Evolutionary conservation across 2,329 filamentous ascomycete genomes (phyloP), one percentile per base, ranked within the genome.

Genomic region (Ceratocystis huliohia): DNA sequence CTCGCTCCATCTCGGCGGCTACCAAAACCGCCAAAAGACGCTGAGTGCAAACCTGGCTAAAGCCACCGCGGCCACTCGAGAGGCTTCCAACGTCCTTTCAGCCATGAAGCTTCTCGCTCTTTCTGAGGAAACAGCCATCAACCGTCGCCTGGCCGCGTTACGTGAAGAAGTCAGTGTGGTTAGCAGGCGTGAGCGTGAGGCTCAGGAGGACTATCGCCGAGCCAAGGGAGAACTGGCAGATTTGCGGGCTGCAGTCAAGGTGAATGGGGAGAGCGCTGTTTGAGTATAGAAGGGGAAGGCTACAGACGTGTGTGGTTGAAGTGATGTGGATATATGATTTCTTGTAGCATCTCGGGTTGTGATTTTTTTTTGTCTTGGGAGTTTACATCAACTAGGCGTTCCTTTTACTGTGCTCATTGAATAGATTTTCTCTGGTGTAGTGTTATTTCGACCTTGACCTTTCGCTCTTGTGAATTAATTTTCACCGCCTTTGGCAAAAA

Each of bases 81-180:
- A 89, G 76, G 88, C 89, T 2, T 84, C 78, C 61, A 78, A 85
- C 65, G 88, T 90, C 1, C 79, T 96, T 0, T 83, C 88, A 71
- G 85, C 86, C 1, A 91, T 93, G 76, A 83, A 83, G 70, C 88
- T 87, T 5, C 79, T 96, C 68, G 86, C 89, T 70, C 84, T 89
- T 48, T 88, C 85, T 0, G 94, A 99, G 74, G 85, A 93, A 69
- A 86, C 86, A 4, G 89, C 88, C 0, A 81, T 96, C 67, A 79
- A 80, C 59, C 82, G 85, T 66, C 82, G 94, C 37, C 77, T 97
- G 64, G 88, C 88, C 70, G 81, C 81, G 10, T 77, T 96, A 67
- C 84, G 91, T 63, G 87, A 89, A n/a, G 91, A 96, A 74, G 91
- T 96, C 25, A 82, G 80, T 5, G 89, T 89, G 71, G 83, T 97